A percentile compares a stretch with the other conserved stretches of the same genome.
These are phyloP conservation scores for Pseudonitzschia multiseries DNA, from an alignment of 108 stramenopile genomes.

Conservation along the genomic window DNA sequence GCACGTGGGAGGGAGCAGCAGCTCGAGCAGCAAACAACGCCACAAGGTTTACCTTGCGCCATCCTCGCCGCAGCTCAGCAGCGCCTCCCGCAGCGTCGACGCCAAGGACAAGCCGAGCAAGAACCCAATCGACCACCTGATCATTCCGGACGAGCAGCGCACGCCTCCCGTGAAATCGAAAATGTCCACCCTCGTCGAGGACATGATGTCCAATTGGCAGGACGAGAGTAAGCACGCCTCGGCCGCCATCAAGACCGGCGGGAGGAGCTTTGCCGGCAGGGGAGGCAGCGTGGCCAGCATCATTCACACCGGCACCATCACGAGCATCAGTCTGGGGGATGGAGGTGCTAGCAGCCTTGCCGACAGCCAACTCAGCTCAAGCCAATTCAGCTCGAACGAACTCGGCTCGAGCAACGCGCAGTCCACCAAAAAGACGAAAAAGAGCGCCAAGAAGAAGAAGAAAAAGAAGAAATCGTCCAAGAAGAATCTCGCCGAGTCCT, in stretches of 20 bases:
- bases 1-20: not conserved
- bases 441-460: slow-evolving; percentile 7
- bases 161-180: not conserved
- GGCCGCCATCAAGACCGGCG: not conserved
- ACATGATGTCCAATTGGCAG: slow-evolving; percentile 10
- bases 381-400: no score
- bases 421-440: not conserved
- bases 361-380: no score
- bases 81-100: not conserved
- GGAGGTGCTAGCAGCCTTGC: no score
- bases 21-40: not conserved
- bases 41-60: not conserved
- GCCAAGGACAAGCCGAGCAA: not conserved
- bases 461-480: not conserved
- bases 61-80: not conserved
- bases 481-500: not conserved
- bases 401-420: no score
- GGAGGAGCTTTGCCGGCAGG: no score
- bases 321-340: no score
- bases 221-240: not conserved
- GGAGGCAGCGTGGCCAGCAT: no score
- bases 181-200: not conserved
- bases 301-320: no score
- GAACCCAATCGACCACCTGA: not conserved
- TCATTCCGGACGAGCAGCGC: not conserved